Evolutionary conservation across 2,329 filamentous ascomycete species (phyloP).

Genomic region (Alternaria ventricosa): DNA sequence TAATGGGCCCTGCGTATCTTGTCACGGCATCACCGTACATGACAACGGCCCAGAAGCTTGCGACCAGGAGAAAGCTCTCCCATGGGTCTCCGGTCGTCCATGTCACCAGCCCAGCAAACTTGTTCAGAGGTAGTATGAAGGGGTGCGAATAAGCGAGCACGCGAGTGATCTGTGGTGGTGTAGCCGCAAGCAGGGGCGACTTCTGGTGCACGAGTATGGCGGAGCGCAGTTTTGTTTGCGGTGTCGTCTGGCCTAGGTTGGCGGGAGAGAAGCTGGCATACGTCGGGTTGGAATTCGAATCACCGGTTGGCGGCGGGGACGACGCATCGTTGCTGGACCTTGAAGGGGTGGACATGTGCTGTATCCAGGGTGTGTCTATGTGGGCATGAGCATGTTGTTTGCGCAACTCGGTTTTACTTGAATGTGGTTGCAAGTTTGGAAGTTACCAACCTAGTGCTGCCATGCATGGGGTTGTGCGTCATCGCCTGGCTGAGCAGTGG

Average conservation of each 20-base stretch:
- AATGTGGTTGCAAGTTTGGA: slow-evolving; percentile 17
- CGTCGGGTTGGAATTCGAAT: slow-evolving; percentile 67
- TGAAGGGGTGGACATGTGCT: slow-evolving; percentile 50
- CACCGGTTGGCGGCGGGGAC: slow-evolving; percentile 45
- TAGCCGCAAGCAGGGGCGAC: slow-evolving; percentile 88
- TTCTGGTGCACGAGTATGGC: slow-evolving; percentile 97
- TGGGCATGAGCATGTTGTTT: slow-evolving; percentile 36
- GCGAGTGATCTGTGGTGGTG: slow-evolving; percentile 91
- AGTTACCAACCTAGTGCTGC: slow-evolving; percentile 51
- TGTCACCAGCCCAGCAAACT: slow-evolving; percentile 81
- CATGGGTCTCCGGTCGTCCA: slow-evolving; percentile 95
- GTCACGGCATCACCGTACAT: slow-evolving; percentile 88
- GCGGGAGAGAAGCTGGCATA: slow-evolving; percentile 89
- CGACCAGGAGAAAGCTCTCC: slow-evolving; percentile 93
- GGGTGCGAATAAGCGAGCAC: slow-evolving; percentile 95
- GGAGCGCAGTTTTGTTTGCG: slow-evolving; percentile 77
- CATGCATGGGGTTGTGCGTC: slow-evolving; percentile 50
- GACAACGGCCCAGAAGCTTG: slow-evolving; percentile 82
- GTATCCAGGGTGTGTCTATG: slow-evolving; percentile 51
- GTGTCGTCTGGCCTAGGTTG: slow-evolving; percentile 72
- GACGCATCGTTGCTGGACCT: slow-evolving; percentile 47
- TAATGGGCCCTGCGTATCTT: slow-evolving; percentile 79
- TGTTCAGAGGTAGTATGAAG: slow-evolving; percentile 88
- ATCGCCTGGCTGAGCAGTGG: slow-evolving; percentile 37
- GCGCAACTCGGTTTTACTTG: slow-evolving; percentile 10